phyloP scores from a whole-genome alignment of 495 filamentous ascomycete genomes.

The Penicillium silybi region DNA sequence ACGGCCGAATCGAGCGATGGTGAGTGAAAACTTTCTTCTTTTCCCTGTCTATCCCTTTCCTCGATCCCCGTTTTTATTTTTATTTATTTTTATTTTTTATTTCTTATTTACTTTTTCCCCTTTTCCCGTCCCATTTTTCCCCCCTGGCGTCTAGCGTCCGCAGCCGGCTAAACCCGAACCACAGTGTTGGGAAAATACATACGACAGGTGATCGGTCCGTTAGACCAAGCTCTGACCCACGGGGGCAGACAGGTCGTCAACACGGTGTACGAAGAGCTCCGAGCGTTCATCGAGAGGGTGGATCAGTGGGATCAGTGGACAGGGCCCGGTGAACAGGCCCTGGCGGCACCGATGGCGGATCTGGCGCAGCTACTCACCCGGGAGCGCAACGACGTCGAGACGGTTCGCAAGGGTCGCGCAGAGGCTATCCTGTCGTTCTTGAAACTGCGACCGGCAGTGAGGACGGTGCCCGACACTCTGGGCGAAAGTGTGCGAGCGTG shows the following conservation, averaged over 20 bases:
- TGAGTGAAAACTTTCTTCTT: constrained; percentile 17
- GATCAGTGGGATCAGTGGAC: constrained; percentile 22
- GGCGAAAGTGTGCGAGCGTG: constrained; percentile 25
- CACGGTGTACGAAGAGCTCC: constrained; percentile 42
- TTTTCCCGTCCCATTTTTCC: neutral
- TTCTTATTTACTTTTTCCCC: neutral
- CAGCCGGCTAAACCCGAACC: constrained; percentile 25
- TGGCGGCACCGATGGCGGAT: constrained; percentile 26
- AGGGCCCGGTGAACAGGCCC: constrained; percentile 16
- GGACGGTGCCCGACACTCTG: constrained; percentile 23
- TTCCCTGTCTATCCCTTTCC: neutral
- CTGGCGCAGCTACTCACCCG: constrained; percentile 29
- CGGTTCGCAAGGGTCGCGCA: constrained; percentile 39
- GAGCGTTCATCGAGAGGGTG: constrained; percentile 35
- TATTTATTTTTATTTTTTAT: neutral
- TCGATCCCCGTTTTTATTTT: neutral
- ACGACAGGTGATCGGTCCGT: constrained; percentile 25
- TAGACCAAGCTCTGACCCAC: constrained; percentile 31
- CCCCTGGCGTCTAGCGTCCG: constrained; percentile 19
- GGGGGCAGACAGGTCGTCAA: constrained; percentile 40
- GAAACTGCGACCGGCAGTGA: constrained; percentile 23
- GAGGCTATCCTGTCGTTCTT: constrained; percentile 36
- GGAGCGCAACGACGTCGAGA: constrained; percentile 39
- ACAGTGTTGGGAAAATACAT: constrained; percentile 33
- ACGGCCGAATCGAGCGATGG: constrained; percentile 25